Evolutionary conservation across 164 flowering plant genomes (phyloP).

Genomic region (Magnolia changhungtana): DNA sequence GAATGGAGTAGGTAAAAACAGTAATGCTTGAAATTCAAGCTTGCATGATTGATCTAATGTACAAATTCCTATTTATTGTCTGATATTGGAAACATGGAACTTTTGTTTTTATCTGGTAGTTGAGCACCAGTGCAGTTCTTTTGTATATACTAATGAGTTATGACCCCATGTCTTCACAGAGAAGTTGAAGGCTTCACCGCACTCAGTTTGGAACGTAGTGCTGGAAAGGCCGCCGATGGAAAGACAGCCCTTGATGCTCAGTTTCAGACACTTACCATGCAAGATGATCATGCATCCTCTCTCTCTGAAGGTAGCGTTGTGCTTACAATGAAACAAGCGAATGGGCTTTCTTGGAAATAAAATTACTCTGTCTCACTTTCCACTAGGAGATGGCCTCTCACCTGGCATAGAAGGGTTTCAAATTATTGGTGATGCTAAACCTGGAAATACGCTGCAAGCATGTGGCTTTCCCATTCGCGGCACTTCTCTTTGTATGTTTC

Average conservation of each 20-base stretch:
- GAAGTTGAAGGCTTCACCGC: slow-evolving; percentile 11
- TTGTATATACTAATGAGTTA: background rate
- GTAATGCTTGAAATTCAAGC: too few relatives aligned
- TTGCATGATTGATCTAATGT: too few relatives aligned
- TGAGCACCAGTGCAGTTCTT: background rate
- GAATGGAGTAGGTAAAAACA: too few relatives aligned
- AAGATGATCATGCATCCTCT: slow-evolving; percentile 25
- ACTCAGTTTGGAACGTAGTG: slow-evolving; percentile 8
- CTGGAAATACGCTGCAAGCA: slow-evolving; percentile 73
- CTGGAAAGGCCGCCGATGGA: slow-evolving; percentile 15
- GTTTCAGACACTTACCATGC: slow-evolving; percentile 21
- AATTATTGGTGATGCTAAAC: slow-evolving; percentile 82
- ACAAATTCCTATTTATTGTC: background rate
- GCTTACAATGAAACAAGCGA: background rate
- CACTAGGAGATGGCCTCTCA: slow-evolving; percentile 33
- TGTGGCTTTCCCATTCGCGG: slow-evolving; percentile 90
- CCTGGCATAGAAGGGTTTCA: slow-evolving; percentile 92
- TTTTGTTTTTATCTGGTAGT: background rate
- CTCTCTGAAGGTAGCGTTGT: slow-evolving; percentile 21
- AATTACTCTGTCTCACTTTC: background rate
- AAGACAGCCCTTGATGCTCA: slow-evolving; percentile 13
- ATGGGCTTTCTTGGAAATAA: background rate
- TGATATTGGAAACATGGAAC: background rate
- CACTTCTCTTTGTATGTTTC: slow-evolving; percentile 92
- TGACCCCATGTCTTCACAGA: slow-evolving; percentile 15